phyloP scores from a whole-genome alignment of 2,329 filamentous ascomycete genomes.

The Colletotrichum sp. region DNA sequence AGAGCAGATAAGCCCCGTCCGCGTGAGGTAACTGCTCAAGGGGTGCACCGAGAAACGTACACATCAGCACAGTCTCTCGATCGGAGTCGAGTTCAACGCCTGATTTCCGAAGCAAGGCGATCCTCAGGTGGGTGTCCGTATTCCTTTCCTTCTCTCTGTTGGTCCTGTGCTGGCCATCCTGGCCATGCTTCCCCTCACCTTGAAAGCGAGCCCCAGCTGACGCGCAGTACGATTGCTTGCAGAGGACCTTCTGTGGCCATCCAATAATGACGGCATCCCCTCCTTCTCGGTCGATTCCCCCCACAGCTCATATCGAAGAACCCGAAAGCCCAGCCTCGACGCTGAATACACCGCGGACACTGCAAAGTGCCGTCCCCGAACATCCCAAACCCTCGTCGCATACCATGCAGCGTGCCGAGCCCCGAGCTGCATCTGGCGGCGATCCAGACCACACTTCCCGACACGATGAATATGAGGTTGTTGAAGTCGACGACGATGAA shows the following conservation, averaged over 20 bases:
- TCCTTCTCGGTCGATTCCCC: constrained; percentile 17
- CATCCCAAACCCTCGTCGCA: background rate
- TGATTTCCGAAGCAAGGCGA: background rate
- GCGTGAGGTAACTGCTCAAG: background rate
- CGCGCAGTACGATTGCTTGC: background rate
- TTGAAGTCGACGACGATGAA: constrained; percentile 12
- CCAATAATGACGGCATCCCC: constrained; percentile 17
- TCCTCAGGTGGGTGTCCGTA: constrained; percentile 16
- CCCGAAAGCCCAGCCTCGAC: constrained; percentile 1
- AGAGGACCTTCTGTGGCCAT: background rate
- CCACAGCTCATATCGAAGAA: constrained; percentile 1
- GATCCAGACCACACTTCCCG: constrained; percentile 11
- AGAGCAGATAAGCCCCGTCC: background rate
- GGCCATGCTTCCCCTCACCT: background rate
- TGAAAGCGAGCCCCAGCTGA: constrained; percentile 1
- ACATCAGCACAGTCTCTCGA: background rate
- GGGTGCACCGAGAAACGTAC: constrained; percentile 1
- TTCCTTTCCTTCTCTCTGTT: background rate
- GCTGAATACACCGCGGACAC: background rate
- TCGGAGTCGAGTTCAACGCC: background rate
- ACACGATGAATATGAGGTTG: constrained; percentile 20
- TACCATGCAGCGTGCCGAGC: constrained; percentile 4
- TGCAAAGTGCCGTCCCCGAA: constrained; percentile 7
- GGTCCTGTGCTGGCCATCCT: background rate
- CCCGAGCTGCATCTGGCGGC: background rate